Evolutionary conservation across 129 eudicot genomes (phyloP).

Genomic region (Escallonia herrerae): DNA sequence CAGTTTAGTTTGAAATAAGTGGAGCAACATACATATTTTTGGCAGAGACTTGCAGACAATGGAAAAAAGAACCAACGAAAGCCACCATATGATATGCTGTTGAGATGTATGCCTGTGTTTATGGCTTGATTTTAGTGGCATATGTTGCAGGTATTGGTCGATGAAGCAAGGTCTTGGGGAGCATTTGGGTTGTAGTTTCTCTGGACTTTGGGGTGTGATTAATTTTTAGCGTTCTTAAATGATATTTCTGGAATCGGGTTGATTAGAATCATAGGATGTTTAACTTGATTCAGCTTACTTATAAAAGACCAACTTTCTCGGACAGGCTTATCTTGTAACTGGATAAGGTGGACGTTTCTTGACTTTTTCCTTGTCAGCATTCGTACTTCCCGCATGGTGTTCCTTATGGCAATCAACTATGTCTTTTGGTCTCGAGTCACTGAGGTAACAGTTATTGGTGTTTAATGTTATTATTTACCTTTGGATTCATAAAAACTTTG

Average conservation of each 20-base stretch:
- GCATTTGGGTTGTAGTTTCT: slow-evolving; percentile 83
- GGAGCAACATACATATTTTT: too few relatives aligned
- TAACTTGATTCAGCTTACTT: slow-evolving; percentile 4
- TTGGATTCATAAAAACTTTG: slow-evolving; percentile 1
- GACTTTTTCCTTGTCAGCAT: slow-evolving; percentile 52
- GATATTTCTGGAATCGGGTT: not conserved
- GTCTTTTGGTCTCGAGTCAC: slow-evolving; percentile 50
- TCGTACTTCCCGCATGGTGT: slow-evolving; percentile 80
- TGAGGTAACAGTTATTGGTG: slow-evolving; percentile 34
- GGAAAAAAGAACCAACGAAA: too few relatives aligned
- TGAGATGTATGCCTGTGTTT: not conserved
- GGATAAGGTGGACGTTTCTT: slow-evolving; percentile 91
- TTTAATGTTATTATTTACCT: not conserved
- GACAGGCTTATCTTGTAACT: slow-evolving; percentile 61
- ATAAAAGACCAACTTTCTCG: slow-evolving; percentile 16
- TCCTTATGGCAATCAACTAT: slow-evolving; percentile 41
- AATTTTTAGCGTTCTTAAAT: not conserved
- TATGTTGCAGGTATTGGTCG: slow-evolving; percentile 54
- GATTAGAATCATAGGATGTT: not conserved
- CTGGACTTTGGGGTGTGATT: slow-evolving; percentile 60
- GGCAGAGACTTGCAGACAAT: too few relatives aligned
- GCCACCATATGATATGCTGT: too few relatives aligned
- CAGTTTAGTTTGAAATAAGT: too few relatives aligned
- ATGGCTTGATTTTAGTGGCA: not conserved
- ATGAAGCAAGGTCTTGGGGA: slow-evolving; percentile 91